A percentile compares a stretch with the other conserved stretches of the same genome.
Evolutionary conservation across 805 yeast species (phyloP).

Genomic region (Wickerhamiella spandovensis): DNA sequence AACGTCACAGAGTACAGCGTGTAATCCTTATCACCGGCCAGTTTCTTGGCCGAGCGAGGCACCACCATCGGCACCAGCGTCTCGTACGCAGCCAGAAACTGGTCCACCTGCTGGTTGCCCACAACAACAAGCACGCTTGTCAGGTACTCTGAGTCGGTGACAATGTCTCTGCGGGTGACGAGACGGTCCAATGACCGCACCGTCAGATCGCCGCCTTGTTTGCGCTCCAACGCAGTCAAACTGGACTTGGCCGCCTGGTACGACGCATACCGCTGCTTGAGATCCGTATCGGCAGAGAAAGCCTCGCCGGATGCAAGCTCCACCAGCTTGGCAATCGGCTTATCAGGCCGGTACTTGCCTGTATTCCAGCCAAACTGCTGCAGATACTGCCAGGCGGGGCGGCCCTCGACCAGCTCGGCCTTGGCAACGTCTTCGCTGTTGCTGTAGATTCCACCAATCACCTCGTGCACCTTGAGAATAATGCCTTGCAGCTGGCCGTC

Average conservation of each 20-base stretch:
- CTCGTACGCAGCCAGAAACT: conserved; percentile 63
- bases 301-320: conserved; percentile 63
- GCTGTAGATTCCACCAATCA: conserved; percentile 37
- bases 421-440: conserved; percentile 25
- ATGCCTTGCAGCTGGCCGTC: conserved; percentile 67
- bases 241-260: conserved; percentile 77
- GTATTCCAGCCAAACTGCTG: conserved; percentile 79
- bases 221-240: conserved; percentile 78
- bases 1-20: conserved; percentile 63
- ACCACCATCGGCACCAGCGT: conserved; percentile 67
- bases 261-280: conserved; percentile 55
- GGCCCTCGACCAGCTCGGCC: conserved; percentile 39
- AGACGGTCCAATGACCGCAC: conserved; percentile 83
- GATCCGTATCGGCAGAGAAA: conserved; percentile 69
- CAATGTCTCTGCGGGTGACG: conserved; percentile 72
- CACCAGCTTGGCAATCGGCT: conserved; percentile 65
- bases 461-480: conserved; percentile 64
- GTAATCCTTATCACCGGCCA: conserved; percentile 64
- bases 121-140: conserved; percentile 80
- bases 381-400: conserved; percentile 47
- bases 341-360: conserved; percentile 74
- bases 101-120: conserved; percentile 49
- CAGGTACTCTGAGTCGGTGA: conserved; percentile 73
- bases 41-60: conserved; percentile 70
- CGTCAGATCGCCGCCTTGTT: conserved; percentile 84